Percentiles rank a stretch among this genome's conserved stretches.
Conservation (phyloP, 2,329 filamentous ascomycete species). For the Fusarium piperis region DNA sequence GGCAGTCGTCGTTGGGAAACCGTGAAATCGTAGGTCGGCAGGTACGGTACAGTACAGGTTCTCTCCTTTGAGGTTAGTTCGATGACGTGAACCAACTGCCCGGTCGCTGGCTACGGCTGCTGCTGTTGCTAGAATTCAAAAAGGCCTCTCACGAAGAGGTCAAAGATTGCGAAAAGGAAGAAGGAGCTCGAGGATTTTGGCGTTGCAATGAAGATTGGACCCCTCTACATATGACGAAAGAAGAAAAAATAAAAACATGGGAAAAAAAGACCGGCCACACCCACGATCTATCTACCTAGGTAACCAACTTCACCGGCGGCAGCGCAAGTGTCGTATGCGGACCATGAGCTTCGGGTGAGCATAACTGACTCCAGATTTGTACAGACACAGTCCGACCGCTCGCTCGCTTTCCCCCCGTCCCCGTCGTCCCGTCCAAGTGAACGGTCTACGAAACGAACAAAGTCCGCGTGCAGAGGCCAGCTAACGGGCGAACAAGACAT, state of each 20-base stretch:
- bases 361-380: conserved; percentile 21
- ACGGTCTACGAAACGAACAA: conserved; percentile 4
- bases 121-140: not conserved
- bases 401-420: not conserved
- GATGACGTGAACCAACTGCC: conserved; percentile 5
- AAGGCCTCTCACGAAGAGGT: not conserved
- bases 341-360: not conserved
- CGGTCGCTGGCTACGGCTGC: not conserved
- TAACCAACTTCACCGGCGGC: conserved; percentile 10
- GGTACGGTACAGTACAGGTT: conserved; percentile 13
- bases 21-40: not conserved
- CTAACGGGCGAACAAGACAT: conserved; percentile 10
- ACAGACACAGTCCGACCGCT: conserved; percentile 5
- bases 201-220: conserved; percentile 9
- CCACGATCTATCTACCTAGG: conserved; percentile 10
- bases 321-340: conserved; percentile 8
- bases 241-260: not conserved
- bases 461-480: conserved; percentile 2
- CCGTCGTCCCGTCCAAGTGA: not conserved
- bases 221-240: conserved; percentile 9
- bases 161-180: not conserved
- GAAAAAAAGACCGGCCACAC: conserved; percentile 1
- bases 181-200: not conserved
- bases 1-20: conserved; percentile 11
- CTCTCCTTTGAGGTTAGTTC: conserved; percentile 11